These are phyloP conservation scores for Coffea canephora DNA, from an alignment of 257 asterid species.

Conservation along the genomic window DNA sequence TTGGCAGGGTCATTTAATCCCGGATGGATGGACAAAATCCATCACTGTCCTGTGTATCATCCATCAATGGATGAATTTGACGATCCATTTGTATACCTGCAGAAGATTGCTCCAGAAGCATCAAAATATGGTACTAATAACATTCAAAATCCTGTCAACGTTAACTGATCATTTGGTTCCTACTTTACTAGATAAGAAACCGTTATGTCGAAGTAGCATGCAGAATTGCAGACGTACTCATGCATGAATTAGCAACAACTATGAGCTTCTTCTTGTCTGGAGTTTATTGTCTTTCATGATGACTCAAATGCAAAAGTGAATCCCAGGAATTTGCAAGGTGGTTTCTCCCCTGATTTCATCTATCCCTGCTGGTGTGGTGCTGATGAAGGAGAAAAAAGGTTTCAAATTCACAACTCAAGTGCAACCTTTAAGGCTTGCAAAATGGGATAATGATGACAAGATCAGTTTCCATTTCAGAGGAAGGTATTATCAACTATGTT, in stretches of 20 bases:
- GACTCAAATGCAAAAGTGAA: slow-evolving; percentile 5
- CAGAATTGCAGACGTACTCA: neutral
- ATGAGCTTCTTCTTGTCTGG: neutral
- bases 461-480: slow-evolving; percentile 28
- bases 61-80: slow-evolving; percentile 44
- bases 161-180: neutral
- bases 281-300: neutral
- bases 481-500: slow-evolving; percentile 19
- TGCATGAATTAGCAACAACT: neutral
- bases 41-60: slow-evolving; percentile 39
- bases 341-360: slow-evolving; percentile 36
- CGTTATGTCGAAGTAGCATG: neutral
- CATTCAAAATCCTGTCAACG: neutral
- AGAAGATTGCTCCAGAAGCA: slow-evolving; percentile 41
- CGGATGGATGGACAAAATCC: slow-evolving; percentile 28
- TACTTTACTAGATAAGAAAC: neutral
- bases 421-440: slow-evolving; percentile 41
- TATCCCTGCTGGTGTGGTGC: slow-evolving; percentile 38
- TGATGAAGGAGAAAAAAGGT: slow-evolving; percentile 28
- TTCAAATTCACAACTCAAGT: slow-evolving; percentile 38
- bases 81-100: slow-evolving; percentile 37
- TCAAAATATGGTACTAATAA: slow-evolving; percentile 38
- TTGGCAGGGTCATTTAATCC: slow-evolving; percentile 2
- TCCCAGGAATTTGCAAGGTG: slow-evolving; percentile 45
- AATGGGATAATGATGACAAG: slow-evolving; percentile 33